A percentile compares a stretch with the other conserved stretches of the same genome.
These are phyloP conservation scores for Cornus suecica DNA, from an alignment of 148 eudicot genomes.

Conservation along the genomic window DNA sequence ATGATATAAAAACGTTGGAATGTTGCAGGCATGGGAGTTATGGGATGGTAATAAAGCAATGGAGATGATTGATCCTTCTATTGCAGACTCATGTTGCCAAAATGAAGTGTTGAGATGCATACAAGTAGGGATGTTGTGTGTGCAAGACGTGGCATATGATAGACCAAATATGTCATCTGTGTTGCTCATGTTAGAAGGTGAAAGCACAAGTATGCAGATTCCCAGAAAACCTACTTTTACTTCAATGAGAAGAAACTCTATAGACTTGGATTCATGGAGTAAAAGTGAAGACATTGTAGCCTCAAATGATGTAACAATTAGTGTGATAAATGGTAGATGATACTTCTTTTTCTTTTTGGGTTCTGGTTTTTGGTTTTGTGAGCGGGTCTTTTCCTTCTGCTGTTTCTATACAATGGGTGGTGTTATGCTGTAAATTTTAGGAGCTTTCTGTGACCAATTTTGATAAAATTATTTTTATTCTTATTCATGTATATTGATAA, in stretches of 20 bases:
- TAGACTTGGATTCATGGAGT: constrained; percentile 21
- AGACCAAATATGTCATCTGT: constrained; percentile 65
- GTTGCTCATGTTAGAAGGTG: constrained; percentile 66
- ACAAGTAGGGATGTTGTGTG: constrained; percentile 64
- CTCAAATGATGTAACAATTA: constrained; percentile 48
- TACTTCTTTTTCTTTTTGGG: background rate
- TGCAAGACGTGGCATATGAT: constrained; percentile 45
- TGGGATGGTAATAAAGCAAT: constrained; percentile 45
- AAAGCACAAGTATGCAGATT: constrained; percentile 39
- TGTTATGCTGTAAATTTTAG: background rate
- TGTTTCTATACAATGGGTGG: background rate
- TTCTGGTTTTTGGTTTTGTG: too few species aligned
- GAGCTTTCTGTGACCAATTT: background rate
- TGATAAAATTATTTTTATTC: background rate
- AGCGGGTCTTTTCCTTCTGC: background rate
- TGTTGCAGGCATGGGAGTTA: constrained; percentile 54
- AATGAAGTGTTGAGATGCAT: constrained; percentile 48
- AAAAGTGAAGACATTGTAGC: constrained; percentile 21
- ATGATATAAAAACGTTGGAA: background rate
- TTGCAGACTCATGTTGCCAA: constrained; percentile 23
- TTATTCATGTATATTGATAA: background rate
- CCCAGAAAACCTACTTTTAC: constrained; percentile 48
- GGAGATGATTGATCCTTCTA: constrained; percentile 50
- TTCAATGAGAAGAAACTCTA: constrained; percentile 32
- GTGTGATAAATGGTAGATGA: constrained; percentile 45